A percentile compares a stretch with the other conserved stretches of the same genome.
Conservation (phyloP, 2,329 filamentous ascomycete species). For the Monosporascus sp. region DNA sequence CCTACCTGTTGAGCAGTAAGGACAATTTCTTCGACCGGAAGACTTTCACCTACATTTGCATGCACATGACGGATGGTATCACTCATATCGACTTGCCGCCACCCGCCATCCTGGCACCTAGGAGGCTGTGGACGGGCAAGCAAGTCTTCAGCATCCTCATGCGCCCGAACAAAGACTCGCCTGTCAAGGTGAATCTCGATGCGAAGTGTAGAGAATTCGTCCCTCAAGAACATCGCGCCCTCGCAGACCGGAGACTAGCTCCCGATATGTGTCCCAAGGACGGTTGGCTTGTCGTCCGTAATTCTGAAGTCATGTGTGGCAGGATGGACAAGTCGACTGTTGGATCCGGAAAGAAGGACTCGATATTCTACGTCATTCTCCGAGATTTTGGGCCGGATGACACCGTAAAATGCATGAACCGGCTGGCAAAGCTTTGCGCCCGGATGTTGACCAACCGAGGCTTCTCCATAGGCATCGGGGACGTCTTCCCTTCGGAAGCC, state of each 20-base stretch:
- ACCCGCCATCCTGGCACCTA: slow-evolving; percentile 79
- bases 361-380: slow-evolving; percentile 93
- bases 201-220: slow-evolving; percentile 79
- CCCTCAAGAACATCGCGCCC: slow-evolving; percentile 41
- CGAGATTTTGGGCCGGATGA: slow-evolving; percentile 89
- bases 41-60: slow-evolving; percentile 83
- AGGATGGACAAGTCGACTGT: slow-evolving; percentile 97
- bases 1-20: slow-evolving; percentile 86
- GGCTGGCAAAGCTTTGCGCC: slow-evolving; percentile 84
- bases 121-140: slow-evolving; percentile 92
- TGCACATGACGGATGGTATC: slow-evolving; percentile 85
- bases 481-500: slow-evolving; percentile 76
- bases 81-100: slow-evolving; percentile 78
- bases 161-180: slow-evolving; percentile 79
- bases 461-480: slow-evolving; percentile 93
- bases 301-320: slow-evolving; percentile 96
- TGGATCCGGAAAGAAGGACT: slow-evolving; percentile 96
- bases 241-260: slow-evolving; percentile 39
- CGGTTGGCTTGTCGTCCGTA: slow-evolving; percentile 85
- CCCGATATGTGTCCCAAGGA: slow-evolving; percentile 82
- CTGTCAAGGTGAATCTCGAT: slow-evolving; percentile 85
- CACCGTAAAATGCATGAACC: slow-evolving; percentile 88
- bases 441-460: slow-evolving; percentile 84
- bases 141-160: slow-evolving; percentile 90
- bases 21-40: slow-evolving; percentile 88